Conservation (phyloP, 2,329 filamentous ascomycete genomes). For the Colletotrichum ledebouriae region DNA sequence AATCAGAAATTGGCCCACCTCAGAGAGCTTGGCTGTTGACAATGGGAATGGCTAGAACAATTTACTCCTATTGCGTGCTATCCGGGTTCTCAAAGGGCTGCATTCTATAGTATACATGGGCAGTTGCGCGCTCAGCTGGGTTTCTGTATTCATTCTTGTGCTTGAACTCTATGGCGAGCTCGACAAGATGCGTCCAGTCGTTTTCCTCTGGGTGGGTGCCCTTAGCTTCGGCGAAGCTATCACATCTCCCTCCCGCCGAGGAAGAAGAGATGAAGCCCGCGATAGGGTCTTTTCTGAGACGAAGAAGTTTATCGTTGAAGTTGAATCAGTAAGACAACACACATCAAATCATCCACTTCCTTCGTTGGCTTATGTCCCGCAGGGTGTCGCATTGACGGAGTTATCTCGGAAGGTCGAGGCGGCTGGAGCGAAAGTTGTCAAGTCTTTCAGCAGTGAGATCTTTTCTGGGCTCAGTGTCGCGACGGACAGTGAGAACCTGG, state of each 20-base stretch:
- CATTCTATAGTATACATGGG: too few species aligned
- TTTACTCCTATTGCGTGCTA: not conserved
- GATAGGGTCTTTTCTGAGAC: not conserved
- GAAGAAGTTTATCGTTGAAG: constrained; percentile 44
- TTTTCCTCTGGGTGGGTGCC: not conserved
- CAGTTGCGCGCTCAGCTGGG: not conserved
- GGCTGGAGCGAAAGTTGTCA: constrained; percentile 40
- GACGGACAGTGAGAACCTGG: constrained; percentile 50
- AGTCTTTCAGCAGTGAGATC: constrained; percentile 46
- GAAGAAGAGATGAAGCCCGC: not conserved
- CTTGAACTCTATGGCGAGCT: not conserved
- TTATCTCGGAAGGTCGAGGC: constrained; percentile 39
- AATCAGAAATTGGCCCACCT: too few species aligned
- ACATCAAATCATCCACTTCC: too few species aligned
- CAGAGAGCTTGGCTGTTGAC: too few species aligned
- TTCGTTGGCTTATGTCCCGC: too few species aligned
- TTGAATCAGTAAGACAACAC: constrained; percentile 31
- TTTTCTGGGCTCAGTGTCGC: constrained; percentile 53
- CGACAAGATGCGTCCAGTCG: constrained; percentile 7
- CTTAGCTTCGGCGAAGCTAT: not conserved
- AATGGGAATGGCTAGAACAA: too few species aligned
- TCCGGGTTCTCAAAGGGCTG: constrained; percentile 11
- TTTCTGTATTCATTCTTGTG: not conserved
- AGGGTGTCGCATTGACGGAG: constrained; percentile 39
- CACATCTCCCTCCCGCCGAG: not conserved